Percentiles rank a stretch among this genome's conserved stretches.
phyloP scores from a whole-genome alignment of 768 basidiomycete genomes.

The Boletellus sp. region DNA sequence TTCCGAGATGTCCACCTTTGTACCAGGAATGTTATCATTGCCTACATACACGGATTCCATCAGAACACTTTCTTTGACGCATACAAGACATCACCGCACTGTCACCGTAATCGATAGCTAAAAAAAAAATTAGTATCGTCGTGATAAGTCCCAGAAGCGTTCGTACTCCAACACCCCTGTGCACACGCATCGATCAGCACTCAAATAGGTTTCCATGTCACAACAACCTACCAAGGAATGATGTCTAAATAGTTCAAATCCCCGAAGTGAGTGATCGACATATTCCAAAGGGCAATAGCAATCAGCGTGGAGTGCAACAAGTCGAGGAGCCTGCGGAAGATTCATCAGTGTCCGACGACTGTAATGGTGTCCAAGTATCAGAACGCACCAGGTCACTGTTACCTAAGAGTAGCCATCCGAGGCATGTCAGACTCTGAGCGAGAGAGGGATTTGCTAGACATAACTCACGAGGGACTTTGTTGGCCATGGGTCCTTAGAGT shows the following conservation, averaged over 20 bases:
- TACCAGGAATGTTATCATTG: conserved; percentile 22
- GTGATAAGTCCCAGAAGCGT: not conserved
- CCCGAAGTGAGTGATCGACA: conserved; percentile 21
- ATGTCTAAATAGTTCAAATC: conserved; percentile 3
- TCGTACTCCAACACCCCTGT: conserved; percentile 25
- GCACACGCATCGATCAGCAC: not conserved
- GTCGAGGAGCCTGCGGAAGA: conserved; percentile 18
- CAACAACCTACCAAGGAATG: conserved; percentile 23
- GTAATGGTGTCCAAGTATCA: not conserved
- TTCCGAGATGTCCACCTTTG: conserved; percentile 11
- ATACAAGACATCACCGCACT: conserved; percentile 4
- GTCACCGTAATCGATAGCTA: conserved; percentile 22
- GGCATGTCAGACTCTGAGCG: not conserved
- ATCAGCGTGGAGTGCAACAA: conserved; percentile 23
- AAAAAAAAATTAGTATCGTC: not conserved
- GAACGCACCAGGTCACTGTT: conserved; percentile 18
- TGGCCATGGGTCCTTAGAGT: conserved; percentile 14
- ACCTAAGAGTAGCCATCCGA: conserved; percentile 9
- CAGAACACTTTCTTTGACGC: not conserved
- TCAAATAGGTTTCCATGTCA: not conserved
- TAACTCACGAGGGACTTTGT: conserved; percentile 15
- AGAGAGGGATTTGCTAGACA: not conserved
- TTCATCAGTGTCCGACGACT: not conserved
- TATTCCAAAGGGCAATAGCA: conserved; percentile 21
- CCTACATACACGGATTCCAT: conserved; percentile 7